A percentile compares a stretch with the other conserved stretches of the same genome.
Evolutionary conservation across 2,329 filamentous ascomycete genomes (phyloP).

Genomic region (Nannizziopsis arthrosporioides): DNA sequence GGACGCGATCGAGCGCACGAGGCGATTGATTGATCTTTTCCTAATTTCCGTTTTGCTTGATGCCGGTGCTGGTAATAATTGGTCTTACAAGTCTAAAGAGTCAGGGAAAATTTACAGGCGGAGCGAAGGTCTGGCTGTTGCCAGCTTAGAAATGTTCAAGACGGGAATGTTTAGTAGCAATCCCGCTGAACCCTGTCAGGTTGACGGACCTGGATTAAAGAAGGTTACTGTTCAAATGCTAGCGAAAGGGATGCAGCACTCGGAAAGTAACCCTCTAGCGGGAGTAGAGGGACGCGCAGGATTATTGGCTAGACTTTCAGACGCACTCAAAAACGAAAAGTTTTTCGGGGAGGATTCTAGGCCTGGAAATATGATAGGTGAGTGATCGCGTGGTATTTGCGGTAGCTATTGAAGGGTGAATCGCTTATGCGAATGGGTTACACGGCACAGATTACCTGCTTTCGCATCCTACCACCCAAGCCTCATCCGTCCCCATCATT

Average conservation of each 20-base stretch:
- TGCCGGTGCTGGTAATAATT: slow-evolving; percentile 74
- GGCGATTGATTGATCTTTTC: slow-evolving; percentile 50
- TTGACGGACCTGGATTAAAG: slow-evolving; percentile 71
- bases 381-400: slow-evolving; percentile 20
- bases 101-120: slow-evolving; percentile 71
- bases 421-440: slow-evolving; percentile 1
- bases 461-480: slow-evolving; percentile 77
- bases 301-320: slow-evolving; percentile 61
- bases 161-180: slow-evolving; percentile 77
- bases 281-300: slow-evolving; percentile 76
- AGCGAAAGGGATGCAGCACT: slow-evolving; percentile 73
- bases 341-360: slow-evolving; percentile 75
- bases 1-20: slow-evolving; percentile 39
- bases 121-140: slow-evolving; percentile 76
- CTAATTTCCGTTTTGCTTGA: slow-evolving; percentile 50
- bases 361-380: slow-evolving; percentile 90
- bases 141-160: slow-evolving; percentile 85
- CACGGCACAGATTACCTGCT: slow-evolving; percentile 70
- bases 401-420: neutral
- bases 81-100: slow-evolving; percentile 86
- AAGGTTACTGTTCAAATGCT: slow-evolving; percentile 62
- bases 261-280: slow-evolving; percentile 65
- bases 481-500: slow-evolving; percentile 77
- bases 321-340: slow-evolving; percentile 66
- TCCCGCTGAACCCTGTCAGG: slow-evolving; percentile 68